Conservation (phyloP, 192 early-diverging fungal species). For the Pilobolus umbonatus region DNA sequence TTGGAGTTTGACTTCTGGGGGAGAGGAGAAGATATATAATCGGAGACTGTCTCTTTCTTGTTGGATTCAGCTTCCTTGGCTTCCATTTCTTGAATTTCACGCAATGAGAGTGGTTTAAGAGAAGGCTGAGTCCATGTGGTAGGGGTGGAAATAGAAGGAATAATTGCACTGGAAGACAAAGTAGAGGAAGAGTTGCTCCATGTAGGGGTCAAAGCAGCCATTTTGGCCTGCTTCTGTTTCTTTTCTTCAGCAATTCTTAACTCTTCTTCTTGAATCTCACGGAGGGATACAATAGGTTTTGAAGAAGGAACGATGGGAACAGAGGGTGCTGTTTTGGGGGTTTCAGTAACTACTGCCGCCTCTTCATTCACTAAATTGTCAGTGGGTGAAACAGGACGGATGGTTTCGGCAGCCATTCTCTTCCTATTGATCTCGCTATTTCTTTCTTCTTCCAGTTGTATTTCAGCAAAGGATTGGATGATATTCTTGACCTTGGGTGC, state of each 20-base stretch:
- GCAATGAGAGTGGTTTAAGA: slow-evolving; percentile 37
- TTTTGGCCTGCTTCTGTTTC: slow-evolving; percentile 26
- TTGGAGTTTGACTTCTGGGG: slow-evolving; percentile 5
- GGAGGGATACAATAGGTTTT: slow-evolving; percentile 33
- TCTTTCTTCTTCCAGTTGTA: background rate
- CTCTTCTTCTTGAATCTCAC: slow-evolving; percentile 46
- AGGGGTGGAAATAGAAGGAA: slow-evolving; percentile 4
- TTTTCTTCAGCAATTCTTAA: slow-evolving; percentile 34
- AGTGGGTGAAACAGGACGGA: no score
- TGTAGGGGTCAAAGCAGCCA: background rate
- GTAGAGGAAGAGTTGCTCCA: slow-evolving; percentile 12
- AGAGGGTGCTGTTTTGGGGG: background rate
- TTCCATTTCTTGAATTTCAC: slow-evolving; percentile 63
- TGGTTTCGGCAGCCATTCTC: background rate
- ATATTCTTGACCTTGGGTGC: background rate
- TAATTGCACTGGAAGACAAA: slow-evolving; percentile 35
- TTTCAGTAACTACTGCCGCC: background rate
- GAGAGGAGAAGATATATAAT: slow-evolving; percentile 33
- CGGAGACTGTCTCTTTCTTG: slow-evolving; percentile 20
- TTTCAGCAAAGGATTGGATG: background rate
- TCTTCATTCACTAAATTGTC: background rate
- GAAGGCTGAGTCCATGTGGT: background rate
- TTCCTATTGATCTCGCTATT: background rate
- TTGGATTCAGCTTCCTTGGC: slow-evolving; percentile 34
- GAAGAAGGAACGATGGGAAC: background rate